Percentiles rank a stretch among this genome's conserved stretches.
Conservation (phyloP, 2,329 filamentous ascomycete species). For the Sarocladiaceae sp. region DNA sequence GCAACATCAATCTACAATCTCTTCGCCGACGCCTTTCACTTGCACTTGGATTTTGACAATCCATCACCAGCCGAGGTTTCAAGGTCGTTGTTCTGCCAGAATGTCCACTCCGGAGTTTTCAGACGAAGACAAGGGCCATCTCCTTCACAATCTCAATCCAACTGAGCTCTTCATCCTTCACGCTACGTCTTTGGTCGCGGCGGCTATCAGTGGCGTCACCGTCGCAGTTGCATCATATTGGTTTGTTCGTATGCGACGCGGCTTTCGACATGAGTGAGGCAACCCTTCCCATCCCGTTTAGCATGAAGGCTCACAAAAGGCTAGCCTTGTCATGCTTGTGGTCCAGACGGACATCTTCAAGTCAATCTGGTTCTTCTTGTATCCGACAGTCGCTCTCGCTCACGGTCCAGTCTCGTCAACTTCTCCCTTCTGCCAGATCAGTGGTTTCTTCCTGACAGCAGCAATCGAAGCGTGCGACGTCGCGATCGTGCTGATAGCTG, state of each 20-base stretch:
- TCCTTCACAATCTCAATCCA: background rate
- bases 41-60: too few relatives aligned
- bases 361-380: constrained; percentile 63
- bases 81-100: background rate
- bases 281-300: too few relatives aligned
- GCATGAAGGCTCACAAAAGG: too few relatives aligned
- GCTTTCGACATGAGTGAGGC: constrained; percentile 57
- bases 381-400: constrained; percentile 54
- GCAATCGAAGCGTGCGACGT: constrained; percentile 69
- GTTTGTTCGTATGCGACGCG: constrained; percentile 69
- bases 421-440: constrained; percentile 61
- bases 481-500: constrained; percentile 66
- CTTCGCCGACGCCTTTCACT: too few relatives aligned
- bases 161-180: constrained; percentile 20
- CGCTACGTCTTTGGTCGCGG: constrained; percentile 32
- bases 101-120: background rate
- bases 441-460: constrained; percentile 62
- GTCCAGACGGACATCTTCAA: constrained; percentile 71
- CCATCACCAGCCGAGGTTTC: too few relatives aligned
- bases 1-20: too few relatives aligned
- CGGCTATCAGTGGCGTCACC: constrained; percentile 51
- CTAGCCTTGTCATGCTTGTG: constrained; percentile 68
- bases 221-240: constrained; percentile 60
- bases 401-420: constrained; percentile 44
- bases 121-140: constrained; percentile 2